Evolutionary conservation across 805 yeast genomes (phyloP), one percentile per base, ranked within the genome.

Genomic region (Candida gorgasii): DNA sequence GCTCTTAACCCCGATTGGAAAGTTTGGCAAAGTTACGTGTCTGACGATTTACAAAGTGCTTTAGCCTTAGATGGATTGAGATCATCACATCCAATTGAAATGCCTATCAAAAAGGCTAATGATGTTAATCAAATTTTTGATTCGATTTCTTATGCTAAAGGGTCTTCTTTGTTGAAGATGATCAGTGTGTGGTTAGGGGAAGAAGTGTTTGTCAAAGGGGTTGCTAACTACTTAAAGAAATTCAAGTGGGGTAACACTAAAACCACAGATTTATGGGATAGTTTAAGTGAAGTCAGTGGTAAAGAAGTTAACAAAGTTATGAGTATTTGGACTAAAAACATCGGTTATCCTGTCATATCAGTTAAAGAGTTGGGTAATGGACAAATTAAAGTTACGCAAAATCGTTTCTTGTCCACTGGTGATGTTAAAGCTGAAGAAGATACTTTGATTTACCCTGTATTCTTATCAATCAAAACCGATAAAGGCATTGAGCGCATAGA

Each of bases 121-220:
- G 90, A 86, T 59, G 84, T 86, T 53, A 84, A 84, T 61, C 93
- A 86, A 70, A 84, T 86, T 50, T 86, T 86, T 59, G 95, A 86
- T 62, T 87, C 89, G 33, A 86, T 86, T 52, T 85, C 93, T 8
- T 86, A 86, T 62, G 72, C 85, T 26, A 86, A 86, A 65, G 95
- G 95, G 52, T 83, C 92, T 14, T 80, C 89, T 5, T 70, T 84
- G 46, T 75, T 85, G 62, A 80, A 86, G 62, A 86, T 85, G 95
- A 78, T 86, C 53, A 79, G 88, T 32, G 78, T 76, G 54, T 84
- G 89, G 84, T 72, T 86, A 50, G 92, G 92, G 39, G 90, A 80
- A 61, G 88, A 84, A 49, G 75, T 69, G 22, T 86, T 86, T 63
- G 78, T 85, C 52, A 81, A 80, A 59, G 93, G 95, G 63, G 93